These are phyloP conservation scores for Elaeis guineensis DNA, from an alignment of 176 grass and related monocot species.

Conservation along the genomic window DNA sequence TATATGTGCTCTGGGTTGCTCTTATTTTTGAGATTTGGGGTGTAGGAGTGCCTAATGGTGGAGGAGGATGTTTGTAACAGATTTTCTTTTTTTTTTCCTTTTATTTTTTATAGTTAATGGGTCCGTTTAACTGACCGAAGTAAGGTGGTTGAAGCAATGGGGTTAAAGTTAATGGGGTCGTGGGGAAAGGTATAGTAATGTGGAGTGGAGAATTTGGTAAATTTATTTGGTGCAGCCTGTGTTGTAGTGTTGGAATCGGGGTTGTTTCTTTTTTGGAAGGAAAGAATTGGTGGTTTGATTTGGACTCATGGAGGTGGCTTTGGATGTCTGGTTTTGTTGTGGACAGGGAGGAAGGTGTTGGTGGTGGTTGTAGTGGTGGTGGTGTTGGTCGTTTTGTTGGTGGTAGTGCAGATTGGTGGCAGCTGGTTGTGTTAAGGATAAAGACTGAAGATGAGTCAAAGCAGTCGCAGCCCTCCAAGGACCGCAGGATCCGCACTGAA, in stretches of 20 bases:
- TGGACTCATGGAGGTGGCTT: conserved; percentile 55
- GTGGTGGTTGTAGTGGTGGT: conserved; percentile 30
- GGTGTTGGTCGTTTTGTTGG: conserved; percentile 32
- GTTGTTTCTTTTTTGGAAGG: conserved; percentile 34
- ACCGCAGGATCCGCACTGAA: conserved; percentile 83
- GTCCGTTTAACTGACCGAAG: background rate
- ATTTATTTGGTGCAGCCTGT: background rate
- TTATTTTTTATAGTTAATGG: too few species aligned
- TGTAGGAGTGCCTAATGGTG: too few species aligned
- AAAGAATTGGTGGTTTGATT: conserved; percentile 39
- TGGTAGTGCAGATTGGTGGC: conserved; percentile 33
- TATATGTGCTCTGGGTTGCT: too few species aligned
- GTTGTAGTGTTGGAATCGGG: conserved; percentile 33
- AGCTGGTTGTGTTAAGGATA: background rate
- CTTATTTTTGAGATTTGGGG: too few species aligned
- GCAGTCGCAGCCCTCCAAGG: conserved; percentile 63
- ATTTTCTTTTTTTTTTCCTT: too few species aligned
- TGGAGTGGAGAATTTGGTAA: conserved; percentile 13
- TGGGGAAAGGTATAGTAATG: background rate
- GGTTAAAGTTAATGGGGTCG: background rate
- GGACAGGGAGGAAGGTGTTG: conserved; percentile 66
- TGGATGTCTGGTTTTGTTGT: conserved; percentile 76
- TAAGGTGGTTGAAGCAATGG: conserved; percentile 1
- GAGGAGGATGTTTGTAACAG: too few species aligned
- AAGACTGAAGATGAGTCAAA: conserved; percentile 29